Percentiles rank a stretch among this genome's conserved stretches.
Evolutionary conservation across 805 yeast species (phyloP).

Genomic region (Cyberlindnera xishuangbannaensis): DNA sequence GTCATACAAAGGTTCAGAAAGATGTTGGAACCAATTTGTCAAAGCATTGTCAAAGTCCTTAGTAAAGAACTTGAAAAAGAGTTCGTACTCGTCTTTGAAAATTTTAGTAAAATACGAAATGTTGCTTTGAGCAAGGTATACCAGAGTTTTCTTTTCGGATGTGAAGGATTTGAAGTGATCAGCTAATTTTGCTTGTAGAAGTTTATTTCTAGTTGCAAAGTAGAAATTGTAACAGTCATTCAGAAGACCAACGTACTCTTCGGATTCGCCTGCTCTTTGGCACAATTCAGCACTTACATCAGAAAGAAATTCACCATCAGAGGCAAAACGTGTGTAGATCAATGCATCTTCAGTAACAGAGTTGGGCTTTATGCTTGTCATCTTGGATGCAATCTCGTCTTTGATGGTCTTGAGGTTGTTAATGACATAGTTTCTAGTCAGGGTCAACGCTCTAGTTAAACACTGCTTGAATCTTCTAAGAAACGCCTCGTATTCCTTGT

Average conservation of each 20-base stretch:
- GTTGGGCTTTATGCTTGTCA: conserved; percentile 22
- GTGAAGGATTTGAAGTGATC: conserved; percentile 31
- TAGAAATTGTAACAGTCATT: conserved; percentile 62
- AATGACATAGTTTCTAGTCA: conserved; percentile 62
- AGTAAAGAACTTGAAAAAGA: conserved; percentile 53
- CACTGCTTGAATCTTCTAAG: conserved; percentile 74
- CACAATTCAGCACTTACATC: conserved; percentile 33
- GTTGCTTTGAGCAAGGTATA: conserved; percentile 56
- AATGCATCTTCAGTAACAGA: conserved; percentile 55
- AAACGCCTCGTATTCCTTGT: conserved; percentile 56
- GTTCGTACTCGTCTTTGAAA: conserved; percentile 51
- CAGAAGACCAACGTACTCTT: conserved; percentile 60
- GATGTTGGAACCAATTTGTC: conserved; percentile 51
- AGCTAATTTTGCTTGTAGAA: conserved; percentile 40
- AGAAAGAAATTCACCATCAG: conserved; percentile 34
- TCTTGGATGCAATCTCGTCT: conserved; percentile 26
- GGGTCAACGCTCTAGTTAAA: conserved; percentile 70
- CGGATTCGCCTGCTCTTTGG: conserved; percentile 32
- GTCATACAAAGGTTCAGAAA: conserved; percentile 78
- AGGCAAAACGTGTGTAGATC: conserved; percentile 57
- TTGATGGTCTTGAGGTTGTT: conserved; percentile 31
- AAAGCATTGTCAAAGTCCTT: conserved; percentile 33
- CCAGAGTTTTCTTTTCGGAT: conserved; percentile 32
- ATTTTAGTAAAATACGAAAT: conserved; percentile 55
- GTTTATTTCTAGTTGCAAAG: conserved; percentile 46